Evolutionary conservation across 306 rosid genomes (phyloP).

Genomic region (Herpetospermum pedunculosum): DNA sequence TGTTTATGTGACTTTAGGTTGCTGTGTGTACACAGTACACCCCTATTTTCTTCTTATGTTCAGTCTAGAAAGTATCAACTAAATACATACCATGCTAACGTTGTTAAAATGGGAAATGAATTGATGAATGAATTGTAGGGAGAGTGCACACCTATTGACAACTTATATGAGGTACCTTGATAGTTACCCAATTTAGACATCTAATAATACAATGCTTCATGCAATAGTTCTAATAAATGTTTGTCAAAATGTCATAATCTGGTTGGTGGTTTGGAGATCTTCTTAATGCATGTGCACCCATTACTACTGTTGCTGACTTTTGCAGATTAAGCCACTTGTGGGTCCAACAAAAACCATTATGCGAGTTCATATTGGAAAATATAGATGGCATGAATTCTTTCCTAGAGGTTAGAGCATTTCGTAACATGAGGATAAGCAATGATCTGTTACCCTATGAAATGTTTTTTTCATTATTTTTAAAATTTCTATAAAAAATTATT

Average conservation of each 20-base stretch:
- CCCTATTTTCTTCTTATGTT: neutral
- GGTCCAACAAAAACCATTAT: slow-evolving; percentile 76
- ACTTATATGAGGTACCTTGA: neutral
- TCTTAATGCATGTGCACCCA: neutral
- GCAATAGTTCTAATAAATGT: neutral
- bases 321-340: slow-evolving; percentile 90
- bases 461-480: neutral
- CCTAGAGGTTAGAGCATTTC: slow-evolving; percentile 52
- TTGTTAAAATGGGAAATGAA: neutral
- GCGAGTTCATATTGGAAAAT: slow-evolving; percentile 29
- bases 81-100: neutral
- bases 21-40: neutral
- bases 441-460: neutral
- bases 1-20: neutral
- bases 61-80: neutral
- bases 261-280: neutral
- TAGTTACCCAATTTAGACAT: neutral
- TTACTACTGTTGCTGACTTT: slow-evolving; percentile 9
- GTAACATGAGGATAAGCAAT: neutral
- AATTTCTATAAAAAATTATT: neutral
- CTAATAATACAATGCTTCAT: neutral
- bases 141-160: neutral
- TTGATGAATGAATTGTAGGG: neutral
- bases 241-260: neutral
- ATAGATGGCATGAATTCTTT: slow-evolving; percentile 89